phyloP scores from a whole-genome alignment of 257 asterid genomes.

The Nicotiana knightiana region DNA sequence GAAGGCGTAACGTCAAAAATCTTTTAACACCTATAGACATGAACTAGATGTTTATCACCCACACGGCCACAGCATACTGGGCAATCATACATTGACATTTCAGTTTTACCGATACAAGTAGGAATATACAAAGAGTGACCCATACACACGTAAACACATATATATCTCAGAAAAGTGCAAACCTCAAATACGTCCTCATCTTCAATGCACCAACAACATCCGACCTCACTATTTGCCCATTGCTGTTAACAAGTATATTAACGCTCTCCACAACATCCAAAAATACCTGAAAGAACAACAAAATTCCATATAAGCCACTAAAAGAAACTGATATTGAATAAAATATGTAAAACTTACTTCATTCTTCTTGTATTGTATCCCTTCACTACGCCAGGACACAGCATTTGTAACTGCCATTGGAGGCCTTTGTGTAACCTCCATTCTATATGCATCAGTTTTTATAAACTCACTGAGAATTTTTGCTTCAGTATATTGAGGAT shows the following conservation, averaged over 20 bases:
- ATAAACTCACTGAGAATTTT: conserved; percentile 97
- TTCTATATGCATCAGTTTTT: conserved; percentile 97
- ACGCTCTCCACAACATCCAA: conserved; percentile 99
- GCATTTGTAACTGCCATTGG: conserved; percentile 99
- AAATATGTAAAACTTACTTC: conserved; percentile 51
- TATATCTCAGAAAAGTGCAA: conserved; percentile 18
- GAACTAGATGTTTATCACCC: not conserved
- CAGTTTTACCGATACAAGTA: not conserved
- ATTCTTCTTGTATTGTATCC: conserved; percentile 89
- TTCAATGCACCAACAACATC: conserved; percentile 97
- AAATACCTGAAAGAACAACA: conserved; percentile 66
- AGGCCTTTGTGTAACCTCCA: conserved; percentile 99
- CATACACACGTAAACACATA: not conserved
- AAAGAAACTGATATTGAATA: conserved; percentile 7
- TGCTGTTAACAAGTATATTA: conserved; percentile 94
- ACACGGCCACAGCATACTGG: not conserved
- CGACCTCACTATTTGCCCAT: conserved; percentile 94
- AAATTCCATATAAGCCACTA: conserved; percentile 7
- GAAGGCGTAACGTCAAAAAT: not conserved
- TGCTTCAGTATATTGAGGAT: conserved; percentile 98
- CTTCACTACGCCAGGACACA: conserved; percentile 99
- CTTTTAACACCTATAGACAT: not conserved
- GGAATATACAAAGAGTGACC: not conserved
- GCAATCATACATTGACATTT: not conserved
- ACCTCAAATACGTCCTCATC: conserved; percentile 98